phyloP scores from a whole-genome alignment of 176 grass and related monocot genomes.

The Pharus latifolius region DNA sequence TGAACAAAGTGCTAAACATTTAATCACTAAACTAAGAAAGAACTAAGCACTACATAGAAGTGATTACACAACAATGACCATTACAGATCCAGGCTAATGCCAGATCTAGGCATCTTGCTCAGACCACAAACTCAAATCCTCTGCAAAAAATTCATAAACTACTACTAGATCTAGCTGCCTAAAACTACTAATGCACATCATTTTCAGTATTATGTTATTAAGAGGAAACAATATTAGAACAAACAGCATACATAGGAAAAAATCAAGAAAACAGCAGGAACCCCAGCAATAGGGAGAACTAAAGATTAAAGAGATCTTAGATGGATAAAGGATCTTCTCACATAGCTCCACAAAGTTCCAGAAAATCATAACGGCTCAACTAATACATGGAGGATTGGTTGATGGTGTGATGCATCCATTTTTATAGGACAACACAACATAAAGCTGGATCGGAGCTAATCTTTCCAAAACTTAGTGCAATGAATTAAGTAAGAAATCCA shows the following conservation, averaged over 20 bases:
- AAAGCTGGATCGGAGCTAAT: slow-evolving; percentile 1
- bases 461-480: background rate
- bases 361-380: background rate
- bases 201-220: background rate
- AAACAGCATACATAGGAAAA: background rate
- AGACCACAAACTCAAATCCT: background rate
- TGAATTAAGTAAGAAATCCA: background rate
- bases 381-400: background rate
- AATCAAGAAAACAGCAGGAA: background rate
- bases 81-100: slow-evolving; percentile 4
- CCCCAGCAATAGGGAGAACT: background rate
- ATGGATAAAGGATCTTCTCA: background rate
- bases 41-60: background rate
- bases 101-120: slow-evolving; percentile 17
- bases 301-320: background rate
- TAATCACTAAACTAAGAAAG: background rate
- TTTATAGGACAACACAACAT: background rate
- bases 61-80: slow-evolving; percentile 1
- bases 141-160: background rate
- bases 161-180: background rate
- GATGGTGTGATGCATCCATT: background rate
- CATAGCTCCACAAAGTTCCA: background rate
- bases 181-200: background rate
- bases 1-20: background rate
- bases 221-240: background rate